These are phyloP conservation scores for Serendipita indica DNA, from an alignment of 768 basidiomycete genomes.

Conservation along the genomic window DNA sequence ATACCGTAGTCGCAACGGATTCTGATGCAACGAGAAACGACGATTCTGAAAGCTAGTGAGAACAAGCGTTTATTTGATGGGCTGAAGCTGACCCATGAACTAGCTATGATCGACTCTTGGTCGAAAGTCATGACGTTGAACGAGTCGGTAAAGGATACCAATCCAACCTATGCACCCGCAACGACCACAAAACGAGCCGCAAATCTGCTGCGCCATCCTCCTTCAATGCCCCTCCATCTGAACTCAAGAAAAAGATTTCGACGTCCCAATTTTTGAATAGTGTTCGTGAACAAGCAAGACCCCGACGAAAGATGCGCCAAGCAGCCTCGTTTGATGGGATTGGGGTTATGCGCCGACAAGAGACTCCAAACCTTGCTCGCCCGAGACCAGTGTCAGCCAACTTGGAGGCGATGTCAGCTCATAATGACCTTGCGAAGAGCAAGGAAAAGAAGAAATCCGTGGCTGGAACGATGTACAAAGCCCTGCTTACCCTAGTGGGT, in stretches of 20 bases:
- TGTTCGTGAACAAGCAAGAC: background rate
- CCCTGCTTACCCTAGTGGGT: background rate
- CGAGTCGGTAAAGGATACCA: constrained; percentile 71
- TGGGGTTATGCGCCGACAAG: background rate
- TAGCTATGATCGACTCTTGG: constrained; percentile 60
- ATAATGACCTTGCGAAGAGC: background rate
- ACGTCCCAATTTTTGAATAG: background rate
- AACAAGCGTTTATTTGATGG: background rate
- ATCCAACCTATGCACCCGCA: constrained; percentile 30
- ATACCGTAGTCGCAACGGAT: constrained; percentile 44
- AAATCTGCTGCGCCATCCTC: background rate
- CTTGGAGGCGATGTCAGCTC: background rate
- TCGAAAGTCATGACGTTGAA: constrained; percentile 69
- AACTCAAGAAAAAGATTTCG: no score
- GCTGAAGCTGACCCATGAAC: background rate
- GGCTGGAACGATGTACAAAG: background rate
- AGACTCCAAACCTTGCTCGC: background rate
- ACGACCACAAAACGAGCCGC: background rate
- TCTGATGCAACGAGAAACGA: background rate
- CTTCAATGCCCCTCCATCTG: background rate
- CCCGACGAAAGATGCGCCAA: constrained; percentile 6
- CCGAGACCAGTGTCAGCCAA: background rate
- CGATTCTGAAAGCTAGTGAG: constrained; percentile 5
- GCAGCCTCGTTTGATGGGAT: constrained; percentile 6
- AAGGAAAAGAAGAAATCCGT: background rate